Evolutionary conservation across 192 early-diverging fungal species (phyloP).

Genomic region (Linnemannia elongata): DNA sequence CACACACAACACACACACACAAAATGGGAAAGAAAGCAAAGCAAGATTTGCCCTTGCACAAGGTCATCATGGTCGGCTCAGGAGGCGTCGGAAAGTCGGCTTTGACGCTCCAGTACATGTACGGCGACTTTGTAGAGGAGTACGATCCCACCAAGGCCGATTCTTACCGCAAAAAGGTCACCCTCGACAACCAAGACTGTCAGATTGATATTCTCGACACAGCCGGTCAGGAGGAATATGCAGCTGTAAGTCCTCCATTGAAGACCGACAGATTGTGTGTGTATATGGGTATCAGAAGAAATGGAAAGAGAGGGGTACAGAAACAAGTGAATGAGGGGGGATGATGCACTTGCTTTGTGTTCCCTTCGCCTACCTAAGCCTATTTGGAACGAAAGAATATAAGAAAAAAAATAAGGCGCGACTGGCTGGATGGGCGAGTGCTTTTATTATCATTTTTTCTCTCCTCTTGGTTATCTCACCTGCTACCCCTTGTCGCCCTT

Average conservation of each 20-base stretch:
- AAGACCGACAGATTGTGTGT: background rate
- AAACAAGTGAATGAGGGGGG: background rate
- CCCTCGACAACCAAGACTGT: conserved; percentile 79
- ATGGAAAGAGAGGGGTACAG: background rate
- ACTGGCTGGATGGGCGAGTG: background rate
- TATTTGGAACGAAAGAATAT: background rate
- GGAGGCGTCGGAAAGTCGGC: conserved; percentile 94
- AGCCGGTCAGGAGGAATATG: conserved; percentile 92
- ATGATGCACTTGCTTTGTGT: conserved; percentile 3
- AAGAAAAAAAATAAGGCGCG: background rate
- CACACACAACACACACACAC: background rate
- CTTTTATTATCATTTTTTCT: background rate
- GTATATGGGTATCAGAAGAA: background rate
- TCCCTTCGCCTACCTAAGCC: conserved; percentile 2
- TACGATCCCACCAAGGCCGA: conserved; percentile 96
- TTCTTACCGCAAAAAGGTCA: conserved; percentile 88
- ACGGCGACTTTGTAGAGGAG: conserved; percentile 94
- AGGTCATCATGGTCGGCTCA: conserved; percentile 93
- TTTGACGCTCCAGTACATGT: conserved; percentile 91
- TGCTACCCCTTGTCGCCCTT: background rate
- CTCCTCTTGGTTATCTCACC: background rate
- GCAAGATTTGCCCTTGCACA: conserved; percentile 82
- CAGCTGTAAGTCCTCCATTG: conserved; percentile 69
- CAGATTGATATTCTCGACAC: conserved; percentile 94
- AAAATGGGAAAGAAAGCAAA: conserved; percentile 79